These are phyloP conservation scores for Aegilops sharonensis DNA, from an alignment of 176 grass and related monocot genomes.

Conservation along the genomic window DNA sequence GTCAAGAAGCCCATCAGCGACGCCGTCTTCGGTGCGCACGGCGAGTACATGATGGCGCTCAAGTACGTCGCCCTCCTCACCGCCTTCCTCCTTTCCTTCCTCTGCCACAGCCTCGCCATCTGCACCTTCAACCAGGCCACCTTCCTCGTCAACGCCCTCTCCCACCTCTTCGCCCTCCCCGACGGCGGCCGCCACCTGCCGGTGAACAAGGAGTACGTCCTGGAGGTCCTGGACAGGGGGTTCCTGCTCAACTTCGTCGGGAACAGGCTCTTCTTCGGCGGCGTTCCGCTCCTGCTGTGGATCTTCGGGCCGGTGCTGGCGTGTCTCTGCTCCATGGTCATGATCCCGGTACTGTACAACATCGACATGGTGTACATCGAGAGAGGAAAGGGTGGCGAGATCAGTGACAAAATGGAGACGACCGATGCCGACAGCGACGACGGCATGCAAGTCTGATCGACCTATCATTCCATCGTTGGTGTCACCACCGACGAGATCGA, in stretches of 20 bases:
- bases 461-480: not conserved
- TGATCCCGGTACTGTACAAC: slow-evolving; percentile 56
- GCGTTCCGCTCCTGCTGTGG: slow-evolving; percentile 73
- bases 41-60: slow-evolving; percentile 55
- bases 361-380: slow-evolving; percentile 42
- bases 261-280: slow-evolving; percentile 66
- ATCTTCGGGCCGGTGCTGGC: slow-evolving; percentile 69
- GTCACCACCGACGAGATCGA: too few species aligned
- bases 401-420: not conserved
- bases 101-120: slow-evolving; percentile 75
- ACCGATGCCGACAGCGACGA: slow-evolving; percentile 12
- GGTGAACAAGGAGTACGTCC: slow-evolving; percentile 46
- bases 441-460: slow-evolving; percentile 26
- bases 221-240: slow-evolving; percentile 39
- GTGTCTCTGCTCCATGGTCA: slow-evolving; percentile 46
- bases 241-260: slow-evolving; percentile 62
- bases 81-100: slow-evolving; percentile 76
- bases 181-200: not conserved
- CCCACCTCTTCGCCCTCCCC: not conserved
- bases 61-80: slow-evolving; percentile 61
- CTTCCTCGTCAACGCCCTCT: slow-evolving; percentile 71
- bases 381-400: not conserved
- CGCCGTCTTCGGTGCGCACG: slow-evolving; percentile 59
- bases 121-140: slow-evolving; percentile 61
- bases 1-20: slow-evolving; percentile 78